Conservation (phyloP, 1,284 basidiomycete genomes). For the Tylopilus sp. region DNA sequence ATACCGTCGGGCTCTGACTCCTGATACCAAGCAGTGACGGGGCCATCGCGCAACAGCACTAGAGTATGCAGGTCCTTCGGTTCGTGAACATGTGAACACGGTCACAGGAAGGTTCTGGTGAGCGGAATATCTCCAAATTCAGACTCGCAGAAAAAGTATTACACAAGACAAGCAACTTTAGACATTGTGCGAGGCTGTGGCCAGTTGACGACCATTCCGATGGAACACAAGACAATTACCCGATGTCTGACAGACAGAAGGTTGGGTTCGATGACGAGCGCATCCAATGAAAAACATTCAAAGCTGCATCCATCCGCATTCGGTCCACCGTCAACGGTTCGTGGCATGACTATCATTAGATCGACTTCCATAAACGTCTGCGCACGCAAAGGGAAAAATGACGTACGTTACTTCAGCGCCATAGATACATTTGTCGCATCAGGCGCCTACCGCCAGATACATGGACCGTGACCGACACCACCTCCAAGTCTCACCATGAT, state of each 20-base stretch:
- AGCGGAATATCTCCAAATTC: conserved; percentile 63
- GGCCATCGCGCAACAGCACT: conserved; percentile 63
- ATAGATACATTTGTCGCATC: neutral
- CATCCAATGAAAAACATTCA: neutral
- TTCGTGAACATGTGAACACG: conserved; percentile 59
- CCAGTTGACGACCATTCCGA: neutral
- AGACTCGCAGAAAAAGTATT: conserved; percentile 39
- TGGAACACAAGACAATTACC: neutral
- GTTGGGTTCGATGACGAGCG: neutral
- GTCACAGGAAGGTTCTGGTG: too few relatives aligned
- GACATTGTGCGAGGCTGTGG: too few relatives aligned
- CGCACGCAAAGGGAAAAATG: neutral
- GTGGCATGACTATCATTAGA: neutral
- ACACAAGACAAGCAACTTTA: too few relatives aligned
- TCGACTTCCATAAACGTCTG: neutral
- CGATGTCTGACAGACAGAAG: neutral
- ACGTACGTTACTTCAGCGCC: neutral
- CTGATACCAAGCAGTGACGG: conserved; percentile 56
- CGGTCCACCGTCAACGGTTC: neutral
- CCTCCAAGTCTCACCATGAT: too few relatives aligned
- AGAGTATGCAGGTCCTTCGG: conserved; percentile 59
- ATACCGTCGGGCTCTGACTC: conserved; percentile 55
- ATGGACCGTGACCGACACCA: too few relatives aligned
- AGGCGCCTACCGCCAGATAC: neutral
- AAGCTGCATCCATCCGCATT: neutral